phyloP scores from a whole-genome alignment of 1,284 basidiomycete species.

The Abortiporus biennis region DNA sequence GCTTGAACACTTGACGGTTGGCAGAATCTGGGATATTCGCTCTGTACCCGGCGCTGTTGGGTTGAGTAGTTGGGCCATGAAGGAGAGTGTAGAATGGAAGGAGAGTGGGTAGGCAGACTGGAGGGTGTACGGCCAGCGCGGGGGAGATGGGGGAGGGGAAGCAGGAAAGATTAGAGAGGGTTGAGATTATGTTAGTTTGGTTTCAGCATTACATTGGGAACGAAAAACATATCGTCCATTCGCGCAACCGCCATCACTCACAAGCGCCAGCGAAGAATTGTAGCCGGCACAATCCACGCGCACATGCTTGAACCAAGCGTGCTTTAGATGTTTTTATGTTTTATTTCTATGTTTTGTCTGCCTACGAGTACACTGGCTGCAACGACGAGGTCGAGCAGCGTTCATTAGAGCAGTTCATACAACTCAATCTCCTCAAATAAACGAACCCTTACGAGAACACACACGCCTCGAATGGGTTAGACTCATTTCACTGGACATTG shows the following conservation, averaged over 20 bases:
- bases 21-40: slow-evolving; percentile 72
- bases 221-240: slow-evolving; percentile 7
- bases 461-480: slow-evolving; percentile 3
- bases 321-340: too few species aligned
- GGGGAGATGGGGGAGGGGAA: slow-evolving; percentile 6
- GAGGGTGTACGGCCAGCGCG: slow-evolving; percentile 14
- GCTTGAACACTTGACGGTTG: slow-evolving; percentile 77
- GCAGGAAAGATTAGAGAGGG: slow-evolving; percentile 1
- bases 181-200: too few species aligned
- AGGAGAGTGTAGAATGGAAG: slow-evolving; percentile 14
- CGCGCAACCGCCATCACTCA: slow-evolving; percentile 7
- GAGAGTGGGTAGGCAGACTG: slow-evolving; percentile 9
- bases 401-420: too few species aligned
- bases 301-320: too few species aligned
- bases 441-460: too few species aligned
- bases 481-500: too few species aligned
- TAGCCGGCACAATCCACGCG: slow-evolving; percentile 5
- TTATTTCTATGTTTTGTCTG: too few species aligned
- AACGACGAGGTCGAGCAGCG: too few species aligned
- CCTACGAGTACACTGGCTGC: too few species aligned
- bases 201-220: too few species aligned
- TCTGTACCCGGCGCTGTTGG: slow-evolving; percentile 22
- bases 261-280: slow-evolving; percentile 3
- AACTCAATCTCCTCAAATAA: too few species aligned
- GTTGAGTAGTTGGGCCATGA: slow-evolving; percentile 38